phyloP scores from a whole-genome alignment of 176 grass and related monocot genomes.

The Ananas comosus region DNA sequence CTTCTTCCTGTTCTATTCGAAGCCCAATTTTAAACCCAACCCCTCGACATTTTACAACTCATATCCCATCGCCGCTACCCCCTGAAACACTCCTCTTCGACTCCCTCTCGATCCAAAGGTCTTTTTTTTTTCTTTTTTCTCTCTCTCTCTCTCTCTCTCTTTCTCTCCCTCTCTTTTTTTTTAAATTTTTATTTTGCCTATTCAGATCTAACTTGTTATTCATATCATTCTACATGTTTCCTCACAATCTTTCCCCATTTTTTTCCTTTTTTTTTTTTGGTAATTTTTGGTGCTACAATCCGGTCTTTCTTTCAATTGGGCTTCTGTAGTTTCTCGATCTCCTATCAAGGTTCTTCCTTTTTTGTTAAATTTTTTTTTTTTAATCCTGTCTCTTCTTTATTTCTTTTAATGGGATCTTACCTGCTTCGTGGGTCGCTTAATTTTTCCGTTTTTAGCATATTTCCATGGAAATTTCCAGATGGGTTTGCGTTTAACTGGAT shows the following conservation, averaged over 20 bases:
- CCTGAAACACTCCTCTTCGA: neutral
- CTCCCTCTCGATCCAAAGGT: neutral
- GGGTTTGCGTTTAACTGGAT: neutral
- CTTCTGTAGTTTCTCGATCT: too few species aligned
- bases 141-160: neutral
- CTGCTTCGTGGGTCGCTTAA: too few species aligned
- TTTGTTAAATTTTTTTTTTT: neutral
- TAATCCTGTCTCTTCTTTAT: neutral
- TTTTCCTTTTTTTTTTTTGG: too few species aligned
- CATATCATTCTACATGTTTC: too few species aligned
- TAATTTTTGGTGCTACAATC: too few species aligned
- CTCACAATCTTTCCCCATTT: too few species aligned
- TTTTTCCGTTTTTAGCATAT: neutral
- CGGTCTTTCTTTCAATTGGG: too few species aligned
- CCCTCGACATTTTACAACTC: too few species aligned
- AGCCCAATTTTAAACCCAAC: too few species aligned
- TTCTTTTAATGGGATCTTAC: too few species aligned
- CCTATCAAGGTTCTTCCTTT: slow-evolving; percentile 14
- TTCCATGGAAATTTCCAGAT: neutral
- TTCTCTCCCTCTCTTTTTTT: neutral
- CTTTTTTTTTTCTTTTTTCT: neutral
- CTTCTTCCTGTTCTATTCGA: too few species aligned
- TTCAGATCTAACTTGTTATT: slow-evolving; percentile 1
- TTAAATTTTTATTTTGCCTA: neutral
- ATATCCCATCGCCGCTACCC: neutral